These are phyloP conservation scores for Aspergillus tamarii DNA, from an alignment of 2,329 filamentous ascomycete species.

Conservation along the genomic window DNA sequence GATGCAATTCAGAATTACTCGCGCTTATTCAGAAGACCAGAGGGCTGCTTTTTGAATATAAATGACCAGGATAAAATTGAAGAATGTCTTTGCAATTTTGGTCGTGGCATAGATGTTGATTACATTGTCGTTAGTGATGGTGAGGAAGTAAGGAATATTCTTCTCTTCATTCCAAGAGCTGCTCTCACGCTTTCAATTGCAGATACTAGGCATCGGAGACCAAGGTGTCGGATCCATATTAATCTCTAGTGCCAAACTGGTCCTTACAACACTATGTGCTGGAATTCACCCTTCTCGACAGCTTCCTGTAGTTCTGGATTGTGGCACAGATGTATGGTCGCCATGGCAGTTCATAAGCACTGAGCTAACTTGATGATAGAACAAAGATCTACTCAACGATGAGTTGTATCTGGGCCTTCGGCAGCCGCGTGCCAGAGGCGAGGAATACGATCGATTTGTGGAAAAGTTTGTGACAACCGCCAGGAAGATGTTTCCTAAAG, in stretches of 20 bases:
- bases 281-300: conserved; percentile 80
- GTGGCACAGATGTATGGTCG: conserved; percentile 68
- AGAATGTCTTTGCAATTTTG: conserved; percentile 69
- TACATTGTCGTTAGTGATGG: conserved; percentile 84
- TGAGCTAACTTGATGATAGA: conserved; percentile 45
- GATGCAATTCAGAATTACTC: conserved; percentile 88
- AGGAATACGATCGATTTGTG: conserved; percentile 76
- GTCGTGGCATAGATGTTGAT: conserved; percentile 73
- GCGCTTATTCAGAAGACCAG: conserved; percentile 72
- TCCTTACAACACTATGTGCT: conserved; percentile 81
- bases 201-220: conserved; percentile 87
- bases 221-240: conserved; percentile 84
- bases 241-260: conserved; percentile 82
- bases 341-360: neutral
- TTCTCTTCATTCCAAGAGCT: too few species aligned
- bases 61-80: conserved; percentile 68
- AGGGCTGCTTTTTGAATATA: conserved; percentile 81
- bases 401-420: conserved; percentile 78
- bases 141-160: conserved; percentile 46
- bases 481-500: conserved; percentile 71
- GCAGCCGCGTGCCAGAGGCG: conserved; percentile 67
- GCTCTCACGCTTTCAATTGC: conserved; percentile 26
- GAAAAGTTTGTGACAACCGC: conserved; percentile 72
- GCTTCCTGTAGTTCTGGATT: conserved; percentile 81
- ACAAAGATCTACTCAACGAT: conserved; percentile 72